A percentile compares a stretch with the other conserved stretches of the same genome.
These are phyloP conservation scores for Euptelea pleiosperma DNA, from an alignment of 164 flowering plant species.

Conservation along the genomic window DNA sequence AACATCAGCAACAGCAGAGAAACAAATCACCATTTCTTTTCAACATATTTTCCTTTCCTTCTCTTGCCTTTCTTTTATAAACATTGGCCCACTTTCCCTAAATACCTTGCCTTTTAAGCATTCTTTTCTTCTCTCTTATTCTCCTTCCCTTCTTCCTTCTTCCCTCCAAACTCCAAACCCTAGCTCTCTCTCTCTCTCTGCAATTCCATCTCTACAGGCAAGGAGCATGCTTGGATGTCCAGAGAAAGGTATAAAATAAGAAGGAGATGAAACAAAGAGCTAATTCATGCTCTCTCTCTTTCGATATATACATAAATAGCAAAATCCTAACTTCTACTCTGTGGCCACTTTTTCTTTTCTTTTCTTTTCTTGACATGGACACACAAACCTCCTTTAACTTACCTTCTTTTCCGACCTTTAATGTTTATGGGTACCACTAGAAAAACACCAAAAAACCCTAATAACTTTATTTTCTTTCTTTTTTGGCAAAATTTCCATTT, in stretches of 20 bases:
- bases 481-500: neutral
- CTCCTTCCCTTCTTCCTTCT: slow-evolving; percentile 9
- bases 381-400: neutral
- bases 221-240: slow-evolving; percentile 76
- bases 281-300: slow-evolving; percentile 1
- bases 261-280: neutral
- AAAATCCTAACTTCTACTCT: too few species aligned
- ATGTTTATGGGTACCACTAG: neutral
- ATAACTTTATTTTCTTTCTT: too few species aligned
- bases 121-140: slow-evolving; percentile 13
- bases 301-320: neutral
- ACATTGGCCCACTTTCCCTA: slow-evolving; percentile 24
- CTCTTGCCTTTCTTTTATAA: slow-evolving; percentile 12
- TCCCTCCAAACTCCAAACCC: slow-evolving; percentile 3
- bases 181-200: slow-evolving; percentile 17
- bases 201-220: slow-evolving; percentile 14
- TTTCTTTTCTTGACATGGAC: neutral
- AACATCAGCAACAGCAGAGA: slow-evolving; percentile 13
- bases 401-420: slow-evolving; percentile 2
- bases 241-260: slow-evolving; percentile 53
- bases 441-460: neutral
- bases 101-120: slow-evolving; percentile 48
- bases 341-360: too few species aligned
- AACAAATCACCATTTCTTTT: slow-evolving; percentile 16
- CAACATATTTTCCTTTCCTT: slow-evolving; percentile 5